These are phyloP conservation scores for Cladosporium sp. DNA, from an alignment of 2,329 filamentous ascomycete genomes.

Conservation along the genomic window DNA sequence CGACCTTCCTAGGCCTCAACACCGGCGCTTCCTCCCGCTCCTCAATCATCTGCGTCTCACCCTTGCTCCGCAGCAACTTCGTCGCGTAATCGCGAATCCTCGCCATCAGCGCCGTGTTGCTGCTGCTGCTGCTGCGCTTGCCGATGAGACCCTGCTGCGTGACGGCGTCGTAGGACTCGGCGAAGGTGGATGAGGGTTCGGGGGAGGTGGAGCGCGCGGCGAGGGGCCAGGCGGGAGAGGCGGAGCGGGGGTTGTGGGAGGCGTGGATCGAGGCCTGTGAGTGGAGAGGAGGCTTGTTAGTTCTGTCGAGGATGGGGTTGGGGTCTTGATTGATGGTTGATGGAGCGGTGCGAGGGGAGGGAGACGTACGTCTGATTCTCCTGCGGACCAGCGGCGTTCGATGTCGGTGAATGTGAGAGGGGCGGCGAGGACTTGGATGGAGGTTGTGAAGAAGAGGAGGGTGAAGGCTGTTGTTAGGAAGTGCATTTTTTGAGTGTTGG, in stretches of 20 bases:
- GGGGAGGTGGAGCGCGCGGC: neutral
- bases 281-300: slow-evolving; percentile 7
- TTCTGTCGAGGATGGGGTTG: neutral
- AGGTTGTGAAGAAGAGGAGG: slow-evolving; percentile 21
- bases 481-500: slow-evolving; percentile 6
- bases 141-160: slow-evolving; percentile 16
- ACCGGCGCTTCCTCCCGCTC: slow-evolving; percentile 19
- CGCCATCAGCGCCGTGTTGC: neutral
- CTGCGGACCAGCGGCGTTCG: slow-evolving; percentile 31
- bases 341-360: neutral
- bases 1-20: slow-evolving; percentile 29
- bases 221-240: slow-evolving; percentile 27
- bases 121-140: neutral
- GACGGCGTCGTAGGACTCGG: slow-evolving; percentile 4
- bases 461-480: slow-evolving; percentile 24
- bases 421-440: slow-evolving; percentile 20
- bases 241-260: slow-evolving; percentile 21
- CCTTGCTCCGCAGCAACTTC: slow-evolving; percentile 23
- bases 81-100: slow-evolving; percentile 22
- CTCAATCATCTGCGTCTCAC: slow-evolving; percentile 15
- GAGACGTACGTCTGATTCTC: slow-evolving; percentile 31
- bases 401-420: slow-evolving; percentile 29
- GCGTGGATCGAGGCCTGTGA: slow-evolving; percentile 26
- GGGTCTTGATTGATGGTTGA: no score
- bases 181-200: neutral